Conservation (phyloP, 2,329 filamentous ascomycete species). For the Periglandula ipomoeae region DNA sequence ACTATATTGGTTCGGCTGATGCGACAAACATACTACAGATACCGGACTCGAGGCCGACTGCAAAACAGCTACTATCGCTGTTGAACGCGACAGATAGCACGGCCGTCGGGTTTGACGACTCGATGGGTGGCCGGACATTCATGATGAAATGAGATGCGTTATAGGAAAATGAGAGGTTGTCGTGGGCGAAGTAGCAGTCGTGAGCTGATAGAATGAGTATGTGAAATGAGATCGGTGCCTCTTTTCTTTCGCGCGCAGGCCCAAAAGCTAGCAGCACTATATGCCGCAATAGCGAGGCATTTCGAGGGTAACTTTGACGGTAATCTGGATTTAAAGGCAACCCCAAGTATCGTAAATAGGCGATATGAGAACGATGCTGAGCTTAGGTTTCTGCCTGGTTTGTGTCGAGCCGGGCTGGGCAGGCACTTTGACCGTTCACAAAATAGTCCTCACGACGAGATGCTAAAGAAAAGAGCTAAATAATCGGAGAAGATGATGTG, state of each 20-base stretch:
- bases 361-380: not conserved
- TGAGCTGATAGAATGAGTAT: not conserved
- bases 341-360: not conserved
- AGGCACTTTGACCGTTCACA: no score
- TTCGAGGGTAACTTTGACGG: not conserved
- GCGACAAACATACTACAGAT: constrained; percentile 60
- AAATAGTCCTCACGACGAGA: no score
- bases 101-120: constrained; percentile 62
- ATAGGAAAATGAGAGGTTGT: not conserved
- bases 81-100: constrained; percentile 85
- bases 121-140: constrained; percentile 84
- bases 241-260: not conserved
- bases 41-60: constrained; percentile 76
- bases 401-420: no score
- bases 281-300: constrained; percentile 2
- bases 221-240: not conserved
- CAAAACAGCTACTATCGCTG: constrained; percentile 73
- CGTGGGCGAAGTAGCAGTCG: not conserved
- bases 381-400: not conserved
- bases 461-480: no score
- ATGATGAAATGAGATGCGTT: constrained; percentile 40
- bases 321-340: not conserved
- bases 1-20: not conserved
- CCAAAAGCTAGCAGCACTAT: not conserved
- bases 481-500: no score